These are phyloP conservation scores for Cyclotella cryptica DNA, from an alignment of 108 stramenopile genomes.

Conservation along the genomic window DNA sequence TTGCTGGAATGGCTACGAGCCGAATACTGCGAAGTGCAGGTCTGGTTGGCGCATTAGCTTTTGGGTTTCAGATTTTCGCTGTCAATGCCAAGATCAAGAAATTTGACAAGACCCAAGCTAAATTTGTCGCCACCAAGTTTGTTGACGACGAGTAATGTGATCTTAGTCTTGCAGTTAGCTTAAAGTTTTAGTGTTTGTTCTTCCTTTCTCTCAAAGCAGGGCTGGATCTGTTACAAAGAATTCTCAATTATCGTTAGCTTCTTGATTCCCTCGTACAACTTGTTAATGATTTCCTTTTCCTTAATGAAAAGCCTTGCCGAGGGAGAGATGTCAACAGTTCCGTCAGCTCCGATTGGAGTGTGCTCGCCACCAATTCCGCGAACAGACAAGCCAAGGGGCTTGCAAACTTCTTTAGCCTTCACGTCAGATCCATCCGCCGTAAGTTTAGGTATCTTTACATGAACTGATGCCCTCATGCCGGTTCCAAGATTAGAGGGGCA, in stretches of 20 bases:
- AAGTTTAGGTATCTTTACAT: constrained; percentile 80
- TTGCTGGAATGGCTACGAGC: constrained; percentile 67
- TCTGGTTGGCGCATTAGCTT: constrained; percentile 68
- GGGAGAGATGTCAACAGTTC: constrained; percentile 73
- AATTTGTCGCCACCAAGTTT: constrained; percentile 70
- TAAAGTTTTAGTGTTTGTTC: background rate
- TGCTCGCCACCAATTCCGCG: constrained; percentile 76
- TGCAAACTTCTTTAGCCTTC: constrained; percentile 69
- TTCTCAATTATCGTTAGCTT: constrained; percentile 60
- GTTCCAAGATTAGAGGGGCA: constrained; percentile 86
- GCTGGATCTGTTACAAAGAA: background rate
- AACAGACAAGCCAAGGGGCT: constrained; percentile 70
- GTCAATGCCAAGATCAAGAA: constrained; percentile 81
- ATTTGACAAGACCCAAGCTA: constrained; percentile 87
- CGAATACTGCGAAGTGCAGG: constrained; percentile 58
- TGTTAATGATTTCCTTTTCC: constrained; percentile 64
- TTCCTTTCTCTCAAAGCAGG: background rate
- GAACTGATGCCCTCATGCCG: constrained; percentile 79
- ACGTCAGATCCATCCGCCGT: constrained; percentile 63
- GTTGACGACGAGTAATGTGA: constrained; percentile 60
- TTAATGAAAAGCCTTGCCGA: constrained; percentile 67
- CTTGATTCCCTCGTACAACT: constrained; percentile 61
- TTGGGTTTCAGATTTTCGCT: constrained; percentile 74
- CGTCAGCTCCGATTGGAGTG: constrained; percentile 68
- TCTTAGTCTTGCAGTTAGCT: background rate